These are phyloP conservation scores for Sanghuangporus baumii DNA, from an alignment of 1,284 basidiomycete species.

Conservation along the genomic window DNA sequence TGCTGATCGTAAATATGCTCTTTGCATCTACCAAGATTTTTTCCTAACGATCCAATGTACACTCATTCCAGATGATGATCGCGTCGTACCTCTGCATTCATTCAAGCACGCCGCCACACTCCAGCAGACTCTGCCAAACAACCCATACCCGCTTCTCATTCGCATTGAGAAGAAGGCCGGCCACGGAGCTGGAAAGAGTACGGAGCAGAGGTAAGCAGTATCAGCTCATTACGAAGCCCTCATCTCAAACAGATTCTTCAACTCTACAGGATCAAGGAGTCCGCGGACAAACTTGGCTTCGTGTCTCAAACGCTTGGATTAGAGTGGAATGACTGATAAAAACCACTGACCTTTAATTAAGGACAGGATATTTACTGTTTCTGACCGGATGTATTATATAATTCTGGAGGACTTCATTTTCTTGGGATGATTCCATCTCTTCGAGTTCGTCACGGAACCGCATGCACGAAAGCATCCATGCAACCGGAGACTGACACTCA, in stretches of 20 bases:
- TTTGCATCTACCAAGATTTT: neutral
- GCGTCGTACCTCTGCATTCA: constrained; percentile 76
- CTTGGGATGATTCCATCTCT: too few species aligned
- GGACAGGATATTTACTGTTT: neutral
- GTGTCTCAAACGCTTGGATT: constrained; percentile 61
- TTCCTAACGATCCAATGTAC: neutral
- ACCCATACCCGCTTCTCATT: constrained; percentile 65
- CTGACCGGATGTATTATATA: neutral
- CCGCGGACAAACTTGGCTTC: constrained; percentile 73
- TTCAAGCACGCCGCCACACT: constrained; percentile 76
- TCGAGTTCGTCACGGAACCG: neutral
- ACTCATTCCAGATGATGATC: constrained; percentile 63
- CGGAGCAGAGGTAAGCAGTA: constrained; percentile 54
- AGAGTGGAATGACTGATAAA: constrained; percentile 27
- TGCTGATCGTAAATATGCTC: constrained; percentile 59
- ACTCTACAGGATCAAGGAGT: constrained; percentile 57
- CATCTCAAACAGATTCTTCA: constrained; percentile 8
- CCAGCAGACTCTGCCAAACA: constrained; percentile 58
- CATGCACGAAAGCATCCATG: too few species aligned
- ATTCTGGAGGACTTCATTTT: neutral
- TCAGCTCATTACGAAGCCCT: neutral
- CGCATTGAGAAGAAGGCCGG: constrained; percentile 77
- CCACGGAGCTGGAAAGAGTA: constrained; percentile 76
- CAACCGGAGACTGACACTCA: too few species aligned
- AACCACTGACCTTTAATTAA: neutral